Evolutionary conservation across 352 stramenopile species (phyloP), one percentile per base, ranked within the genome.

Genomic region (Phytopythium vexans): DNA sequence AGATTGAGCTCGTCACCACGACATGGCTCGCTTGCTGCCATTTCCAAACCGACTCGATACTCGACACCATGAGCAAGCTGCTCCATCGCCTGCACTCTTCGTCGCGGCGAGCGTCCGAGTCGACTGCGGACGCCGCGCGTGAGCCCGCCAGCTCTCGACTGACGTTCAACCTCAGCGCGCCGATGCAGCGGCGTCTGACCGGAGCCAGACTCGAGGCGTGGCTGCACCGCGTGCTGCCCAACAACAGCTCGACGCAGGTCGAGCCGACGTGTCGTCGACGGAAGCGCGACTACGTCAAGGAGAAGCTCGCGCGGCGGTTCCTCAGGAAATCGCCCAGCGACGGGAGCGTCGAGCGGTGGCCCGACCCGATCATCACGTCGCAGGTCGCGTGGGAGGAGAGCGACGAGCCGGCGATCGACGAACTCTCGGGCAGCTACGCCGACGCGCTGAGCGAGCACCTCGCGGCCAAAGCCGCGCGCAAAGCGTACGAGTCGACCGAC

Each of bases 381-480:
- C 21, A 27, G 21, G 21, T 27, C 21, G 21, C 21, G 21, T 27
- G 21, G 21, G 21, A 27, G 21, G 41, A n/a, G 8, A 10, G 41
- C 16, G 41, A 49, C 43, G 43, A 49, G 27, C 43, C 43, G 38
- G 43, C 43, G 43, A 49, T 35, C 32, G 46, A 65, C 12, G 52
- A 60, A n/a, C n/a, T 31, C 11, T 45, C 11, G 40, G n/a, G 50
- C 39, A 62, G 52, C 51, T 72, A 72, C 60, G 33, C 38, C 8
- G 41, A 65, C 4, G 64, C 68, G 45, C 52, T 72, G n/a, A 38
- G 55, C 10, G 42, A 66, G n/a, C 60, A 59, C 49, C 58, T 72
- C 47, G 40, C 64, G 31, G 53, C 41, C 27, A 56, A 48, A 15
- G 59, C 58, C 34, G 21, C 66, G 37, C 32, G 10, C 38, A 41